A percentile compares a stretch with the other conserved stretches of the same genome.
These are phyloP conservation scores for Lathyrus aphaca DNA, from an alignment of 306 rosid genomes.

Conservation along the genomic window DNA sequence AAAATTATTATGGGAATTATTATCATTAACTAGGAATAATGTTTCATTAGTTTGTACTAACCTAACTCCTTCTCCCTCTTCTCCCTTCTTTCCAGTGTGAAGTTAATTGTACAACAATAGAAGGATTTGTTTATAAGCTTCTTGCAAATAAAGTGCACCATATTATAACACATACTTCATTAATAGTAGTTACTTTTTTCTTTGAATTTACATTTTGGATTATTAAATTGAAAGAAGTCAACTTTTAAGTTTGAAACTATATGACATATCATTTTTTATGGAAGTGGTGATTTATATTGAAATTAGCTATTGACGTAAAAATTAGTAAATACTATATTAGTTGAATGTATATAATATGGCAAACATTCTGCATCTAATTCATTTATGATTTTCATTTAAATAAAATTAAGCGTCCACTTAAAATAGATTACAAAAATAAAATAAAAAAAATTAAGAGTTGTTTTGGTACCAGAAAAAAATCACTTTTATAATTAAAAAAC, in stretches of 20 bases:
- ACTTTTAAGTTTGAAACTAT: neutral
- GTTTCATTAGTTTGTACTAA: slow-evolving; percentile 22
- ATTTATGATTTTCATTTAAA: neutral
- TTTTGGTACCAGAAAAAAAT: no score
- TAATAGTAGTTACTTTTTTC: neutral
- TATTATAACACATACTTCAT: neutral
- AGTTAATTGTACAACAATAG: slow-evolving; percentile 16
- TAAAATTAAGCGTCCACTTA: no score
- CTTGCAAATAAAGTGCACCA: neutral
- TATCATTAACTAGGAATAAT: slow-evolving; percentile 16
- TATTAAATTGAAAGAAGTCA: neutral
- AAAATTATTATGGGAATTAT: slow-evolving; percentile 46
- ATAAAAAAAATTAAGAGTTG: no score
- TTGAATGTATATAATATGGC: neutral
- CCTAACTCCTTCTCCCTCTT: neutral
- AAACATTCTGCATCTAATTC: neutral
- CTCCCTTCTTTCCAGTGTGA: neutral
- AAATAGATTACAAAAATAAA: no score
- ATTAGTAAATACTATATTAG: neutral
- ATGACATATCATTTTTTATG: neutral
- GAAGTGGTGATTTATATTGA: neutral
- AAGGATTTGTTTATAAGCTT: slow-evolving; percentile 5
- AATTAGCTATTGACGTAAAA: neutral
- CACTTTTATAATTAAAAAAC: no score
- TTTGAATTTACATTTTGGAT: neutral